phyloP scores from a whole-genome alignment of 148 eudicot genomes.

The Heliamphora exappendiculata region DNA sequence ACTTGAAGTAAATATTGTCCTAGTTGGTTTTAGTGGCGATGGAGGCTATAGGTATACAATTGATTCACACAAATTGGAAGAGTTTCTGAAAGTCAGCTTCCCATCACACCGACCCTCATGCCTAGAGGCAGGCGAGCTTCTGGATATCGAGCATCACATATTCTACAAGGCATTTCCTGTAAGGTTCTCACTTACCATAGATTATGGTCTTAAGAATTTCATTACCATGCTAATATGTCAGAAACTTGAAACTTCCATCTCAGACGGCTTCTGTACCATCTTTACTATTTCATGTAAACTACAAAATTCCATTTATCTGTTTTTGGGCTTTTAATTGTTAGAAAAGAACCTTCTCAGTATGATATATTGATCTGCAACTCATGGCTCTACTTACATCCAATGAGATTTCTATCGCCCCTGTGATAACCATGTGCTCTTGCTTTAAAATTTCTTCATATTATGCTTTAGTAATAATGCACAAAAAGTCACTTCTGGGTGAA shows the following conservation, averaged over 20 bases:
- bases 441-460: background rate
- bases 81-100: conserved; percentile 70
- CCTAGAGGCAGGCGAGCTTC: conserved; percentile 90
- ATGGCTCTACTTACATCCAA: background rate
- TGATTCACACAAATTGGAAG: conserved; percentile 72
- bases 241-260: background rate
- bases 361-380: background rate
- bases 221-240: background rate
- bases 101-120: conserved; percentile 89
- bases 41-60: conserved; percentile 88
- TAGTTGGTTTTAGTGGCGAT: conserved; percentile 83
- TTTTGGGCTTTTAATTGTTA: background rate
- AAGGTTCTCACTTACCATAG: conserved; percentile 33
- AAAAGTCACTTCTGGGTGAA: background rate
- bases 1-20: conserved; percentile 91
- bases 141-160: conserved; percentile 95
- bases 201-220: conserved; percentile 4
- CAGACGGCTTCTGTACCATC: background rate
- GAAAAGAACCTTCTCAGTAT: background rate
- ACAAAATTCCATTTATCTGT: background rate
- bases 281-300: background rate
- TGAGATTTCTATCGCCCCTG: background rate
- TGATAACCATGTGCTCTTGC: too few species aligned
- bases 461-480: background rate
- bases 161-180: conserved; percentile 84